Percentiles rank a stretch among this genome's conserved stretches.
Conservation (phyloP, 1,139 yeast genomes). For the Suhomyces bolitotheri region DNA sequence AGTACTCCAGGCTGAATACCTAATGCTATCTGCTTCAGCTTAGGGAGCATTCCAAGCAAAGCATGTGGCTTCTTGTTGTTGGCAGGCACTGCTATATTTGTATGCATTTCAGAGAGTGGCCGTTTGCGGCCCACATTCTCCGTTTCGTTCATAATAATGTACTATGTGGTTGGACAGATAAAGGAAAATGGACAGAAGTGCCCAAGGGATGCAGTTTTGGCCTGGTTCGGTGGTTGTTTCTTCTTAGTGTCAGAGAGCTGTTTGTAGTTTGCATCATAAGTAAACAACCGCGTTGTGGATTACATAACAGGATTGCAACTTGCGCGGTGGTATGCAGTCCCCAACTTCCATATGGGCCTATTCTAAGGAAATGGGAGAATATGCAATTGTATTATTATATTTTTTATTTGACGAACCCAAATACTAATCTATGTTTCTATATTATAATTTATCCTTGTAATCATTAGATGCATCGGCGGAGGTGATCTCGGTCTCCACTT, state of each 20-base stretch:
- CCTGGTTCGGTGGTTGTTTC: too few species aligned
- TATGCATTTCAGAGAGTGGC: slow-evolving; percentile 10
- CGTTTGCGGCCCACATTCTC: slow-evolving; percentile 7
- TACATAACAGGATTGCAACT: too few species aligned
- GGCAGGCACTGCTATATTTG: slow-evolving; percentile 4
- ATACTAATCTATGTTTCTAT: too few species aligned
- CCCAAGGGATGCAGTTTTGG: too few species aligned
- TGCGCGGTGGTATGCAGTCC: too few species aligned
- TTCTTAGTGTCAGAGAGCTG: not conserved
- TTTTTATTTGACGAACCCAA: too few species aligned
- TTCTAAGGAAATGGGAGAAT: too few species aligned
- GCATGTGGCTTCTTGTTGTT: slow-evolving; percentile 8
- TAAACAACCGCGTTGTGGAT: slow-evolving; percentile 4
- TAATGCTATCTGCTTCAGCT: not conserved
- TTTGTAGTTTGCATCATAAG: slow-evolving; percentile 6
- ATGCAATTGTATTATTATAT: too few species aligned
- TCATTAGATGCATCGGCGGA: not conserved
- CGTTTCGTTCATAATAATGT: slow-evolving; percentile 6
- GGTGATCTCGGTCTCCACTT: slow-evolving; percentile 1
- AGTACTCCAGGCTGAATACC: not conserved
- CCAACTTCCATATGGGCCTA: too few species aligned
- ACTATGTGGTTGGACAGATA: too few species aligned
- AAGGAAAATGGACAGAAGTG: too few species aligned
- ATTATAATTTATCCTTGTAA: too few species aligned
- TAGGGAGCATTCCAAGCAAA: not conserved